Evolutionary conservation across 441 rosid genomes (phyloP).

Genomic region (Pelargonium australe): DNA sequence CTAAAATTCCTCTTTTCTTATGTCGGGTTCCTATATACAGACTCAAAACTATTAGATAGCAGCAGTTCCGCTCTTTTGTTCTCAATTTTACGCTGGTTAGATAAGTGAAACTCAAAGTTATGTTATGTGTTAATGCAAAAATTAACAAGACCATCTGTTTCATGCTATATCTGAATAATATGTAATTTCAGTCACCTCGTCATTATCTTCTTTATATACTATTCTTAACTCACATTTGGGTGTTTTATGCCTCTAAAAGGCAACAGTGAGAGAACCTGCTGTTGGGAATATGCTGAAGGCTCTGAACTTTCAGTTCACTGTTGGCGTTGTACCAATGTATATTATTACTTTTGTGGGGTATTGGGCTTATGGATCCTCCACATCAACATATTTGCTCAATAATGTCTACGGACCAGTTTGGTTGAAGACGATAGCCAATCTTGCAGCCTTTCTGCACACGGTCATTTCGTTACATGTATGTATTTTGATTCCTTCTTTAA

Average conservation of each 20-base stretch:
- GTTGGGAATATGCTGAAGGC: constrained; percentile 79
- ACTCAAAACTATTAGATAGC: too few species aligned
- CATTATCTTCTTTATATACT: not conserved
- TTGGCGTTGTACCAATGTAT: constrained; percentile 66
- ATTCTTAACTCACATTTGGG: not conserved
- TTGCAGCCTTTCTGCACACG: constrained; percentile 73
- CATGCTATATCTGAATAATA: too few species aligned
- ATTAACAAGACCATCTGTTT: too few species aligned
- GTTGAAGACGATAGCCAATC: constrained; percentile 70
- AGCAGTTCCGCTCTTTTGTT: too few species aligned
- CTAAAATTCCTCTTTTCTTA: too few species aligned
- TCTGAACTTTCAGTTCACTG: constrained; percentile 72
- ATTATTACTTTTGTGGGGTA: constrained; percentile 72
- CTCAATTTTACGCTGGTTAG: too few species aligned
- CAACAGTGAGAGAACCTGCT: constrained; percentile 74
- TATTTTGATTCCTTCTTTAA: not conserved
- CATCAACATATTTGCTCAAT: constrained; percentile 63
- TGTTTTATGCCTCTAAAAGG: constrained; percentile 36
- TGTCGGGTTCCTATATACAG: too few species aligned
- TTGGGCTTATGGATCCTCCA: constrained; percentile 87
- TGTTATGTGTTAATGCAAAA: too few species aligned
- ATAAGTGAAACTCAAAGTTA: too few species aligned
- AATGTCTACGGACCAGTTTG: constrained; percentile 67
- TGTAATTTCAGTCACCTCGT: not conserved
- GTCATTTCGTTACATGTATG: constrained; percentile 80